These are phyloP conservation scores for Phytophthora agathidicida DNA, from an alignment of 352 stramenopile genomes.

Conservation along the genomic window DNA sequence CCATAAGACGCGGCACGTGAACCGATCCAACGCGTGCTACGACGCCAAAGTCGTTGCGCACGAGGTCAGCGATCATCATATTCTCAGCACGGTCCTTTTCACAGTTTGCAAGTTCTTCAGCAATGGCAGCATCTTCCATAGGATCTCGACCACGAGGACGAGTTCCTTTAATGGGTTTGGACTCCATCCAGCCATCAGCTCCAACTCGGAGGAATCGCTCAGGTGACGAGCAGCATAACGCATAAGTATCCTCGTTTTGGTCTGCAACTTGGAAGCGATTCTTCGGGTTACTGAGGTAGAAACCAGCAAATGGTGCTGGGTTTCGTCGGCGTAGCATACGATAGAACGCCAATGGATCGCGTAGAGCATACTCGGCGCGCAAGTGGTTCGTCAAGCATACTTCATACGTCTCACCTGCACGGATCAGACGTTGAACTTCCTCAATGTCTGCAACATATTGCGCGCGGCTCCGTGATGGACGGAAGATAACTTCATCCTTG, in stretches of 20 bases:
- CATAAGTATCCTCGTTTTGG: conserved; percentile 59
- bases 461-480: conserved; percentile 59
- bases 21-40: conserved; percentile 93
- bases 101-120: conserved; percentile 76
- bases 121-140: conserved; percentile 67
- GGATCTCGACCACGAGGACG: conserved; percentile 52
- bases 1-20: conserved; percentile 93
- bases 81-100: conserved; percentile 97
- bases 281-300: conserved; percentile 79
- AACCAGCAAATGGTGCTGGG: conserved; percentile 95
- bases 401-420: conserved; percentile 95
- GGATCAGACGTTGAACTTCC: conserved; percentile 90
- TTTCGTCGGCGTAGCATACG: conserved; percentile 90
- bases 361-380: conserved; percentile 46
- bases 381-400: conserved; percentile 97
- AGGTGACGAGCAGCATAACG: conserved; percentile 96
- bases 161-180: conserved; percentile 98
- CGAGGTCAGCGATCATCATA: conserved; percentile 98
- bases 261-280: conserved; percentile 28
- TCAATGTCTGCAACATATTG: conserved; percentile 90
- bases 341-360: conserved; percentile 87
- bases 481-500: conserved; percentile 54
- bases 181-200: conserved; percentile 88
- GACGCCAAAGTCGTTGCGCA: conserved; percentile 96
- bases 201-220: conserved; percentile 93